Evolutionary conservation across 2,329 filamentous ascomycete genomes (phyloP).

Genomic region (Bisporella sp.): DNA sequence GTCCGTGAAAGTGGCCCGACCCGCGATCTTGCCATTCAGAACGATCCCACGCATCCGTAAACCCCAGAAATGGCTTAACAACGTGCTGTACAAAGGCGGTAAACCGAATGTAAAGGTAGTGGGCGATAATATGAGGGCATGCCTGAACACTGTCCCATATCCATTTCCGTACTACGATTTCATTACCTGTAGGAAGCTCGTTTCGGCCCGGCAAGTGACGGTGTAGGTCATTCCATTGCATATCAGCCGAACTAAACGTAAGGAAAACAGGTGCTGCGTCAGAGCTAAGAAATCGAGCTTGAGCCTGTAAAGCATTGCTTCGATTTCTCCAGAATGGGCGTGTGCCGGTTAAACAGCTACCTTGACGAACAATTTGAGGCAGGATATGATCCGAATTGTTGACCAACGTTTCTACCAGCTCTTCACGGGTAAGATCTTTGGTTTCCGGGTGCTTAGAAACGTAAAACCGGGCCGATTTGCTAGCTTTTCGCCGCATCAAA

Average conservation of each 20-base stretch:
- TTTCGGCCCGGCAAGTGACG: slow-evolving; percentile 1
- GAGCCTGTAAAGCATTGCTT: background rate
- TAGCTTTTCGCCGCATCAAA: background rate
- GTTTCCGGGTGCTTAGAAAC: background rate
- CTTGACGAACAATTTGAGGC: background rate
- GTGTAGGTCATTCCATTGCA: background rate
- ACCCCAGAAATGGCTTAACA: background rate
- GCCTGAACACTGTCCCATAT: background rate
- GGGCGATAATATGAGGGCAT: background rate
- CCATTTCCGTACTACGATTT: too few relatives aligned
- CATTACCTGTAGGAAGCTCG: too few relatives aligned
- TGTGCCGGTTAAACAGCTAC: background rate
- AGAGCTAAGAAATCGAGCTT: slow-evolving; percentile 1
- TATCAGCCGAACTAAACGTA: slow-evolving; percentile 1
- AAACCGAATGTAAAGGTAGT: background rate
- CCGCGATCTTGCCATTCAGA: background rate
- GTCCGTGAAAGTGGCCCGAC: background rate
- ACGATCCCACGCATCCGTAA: background rate
- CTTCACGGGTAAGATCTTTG: background rate
- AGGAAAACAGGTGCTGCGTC: background rate
- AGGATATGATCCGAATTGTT: background rate
- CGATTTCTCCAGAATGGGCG: slow-evolving; percentile 1
- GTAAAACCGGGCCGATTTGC: background rate
- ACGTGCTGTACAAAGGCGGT: background rate
- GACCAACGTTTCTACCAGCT: background rate